These are phyloP conservation scores for Colletotrichum sp. DNA, from an alignment of 2,329 filamentous ascomycete species.

Conservation along the genomic window DNA sequence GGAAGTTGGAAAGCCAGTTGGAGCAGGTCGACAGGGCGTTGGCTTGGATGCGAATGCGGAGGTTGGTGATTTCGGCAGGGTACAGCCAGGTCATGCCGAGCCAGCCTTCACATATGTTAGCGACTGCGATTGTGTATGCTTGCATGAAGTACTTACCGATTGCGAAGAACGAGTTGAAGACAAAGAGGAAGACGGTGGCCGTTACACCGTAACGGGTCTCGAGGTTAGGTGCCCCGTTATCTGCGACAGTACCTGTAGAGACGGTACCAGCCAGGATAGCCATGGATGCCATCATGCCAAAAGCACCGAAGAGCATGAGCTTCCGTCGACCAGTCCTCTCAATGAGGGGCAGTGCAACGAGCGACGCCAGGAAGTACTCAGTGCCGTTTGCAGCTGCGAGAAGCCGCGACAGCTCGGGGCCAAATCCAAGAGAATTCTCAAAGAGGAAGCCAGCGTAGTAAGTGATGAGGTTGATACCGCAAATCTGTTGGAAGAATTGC, in stretches of 20 bases:
- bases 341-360: slow-evolving; percentile 43
- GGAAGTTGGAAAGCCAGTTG: slow-evolving; percentile 68
- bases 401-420: slow-evolving; percentile 53
- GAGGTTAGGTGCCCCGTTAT: slow-evolving; percentile 29
- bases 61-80: slow-evolving; percentile 64
- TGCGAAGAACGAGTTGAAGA: slow-evolving; percentile 68
- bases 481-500: slow-evolving; percentile 31
- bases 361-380: slow-evolving; percentile 44
- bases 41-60: slow-evolving; percentile 65
- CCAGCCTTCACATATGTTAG: slow-evolving; percentile 41
- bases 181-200: slow-evolving; percentile 59
- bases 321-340: slow-evolving; percentile 62
- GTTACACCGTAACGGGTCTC: slow-evolving; percentile 30
- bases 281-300: slow-evolving; percentile 68
- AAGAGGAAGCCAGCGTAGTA: slow-evolving; percentile 38
- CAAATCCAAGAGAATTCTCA: slow-evolving; percentile 50
- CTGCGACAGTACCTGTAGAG: slow-evolving; percentile 32
- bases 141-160: slow-evolving; percentile 30
- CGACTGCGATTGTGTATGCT: not conserved
- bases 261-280: slow-evolving; percentile 49
- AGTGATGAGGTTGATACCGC: slow-evolving; percentile 36
- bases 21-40: slow-evolving; percentile 68
- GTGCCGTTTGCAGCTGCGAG: slow-evolving; percentile 58
- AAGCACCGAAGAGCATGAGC: slow-evolving; percentile 68
- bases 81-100: slow-evolving; percentile 68